phyloP scores from a whole-genome alignment of 129 eudicot genomes.

The Deinandra increscens region DNA sequence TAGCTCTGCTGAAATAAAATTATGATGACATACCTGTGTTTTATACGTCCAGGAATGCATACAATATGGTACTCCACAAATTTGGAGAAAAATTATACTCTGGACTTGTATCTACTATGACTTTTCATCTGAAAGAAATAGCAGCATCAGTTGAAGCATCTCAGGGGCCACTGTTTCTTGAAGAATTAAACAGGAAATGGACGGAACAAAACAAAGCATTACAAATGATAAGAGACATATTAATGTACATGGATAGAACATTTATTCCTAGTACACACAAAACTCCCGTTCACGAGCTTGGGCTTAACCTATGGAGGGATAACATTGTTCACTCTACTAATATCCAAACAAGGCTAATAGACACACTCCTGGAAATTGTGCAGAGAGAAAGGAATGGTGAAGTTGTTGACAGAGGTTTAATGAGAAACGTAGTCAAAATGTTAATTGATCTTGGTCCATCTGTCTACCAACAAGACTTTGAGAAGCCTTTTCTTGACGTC shows the following conservation, averaged over 20 bases:
- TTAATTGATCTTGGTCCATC: constrained; percentile 54
- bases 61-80: constrained; percentile 72
- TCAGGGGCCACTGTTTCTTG: constrained; percentile 55
- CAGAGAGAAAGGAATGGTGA: constrained; percentile 57
- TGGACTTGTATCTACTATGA: constrained; percentile 64
- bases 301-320: constrained; percentile 66
- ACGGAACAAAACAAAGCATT: constrained; percentile 64
- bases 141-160: constrained; percentile 51
- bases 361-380: constrained; percentile 54
- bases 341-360: constrained; percentile 51
- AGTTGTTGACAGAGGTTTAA: constrained; percentile 53
- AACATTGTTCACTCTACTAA: constrained; percentile 42
- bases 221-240: constrained; percentile 68
- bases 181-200: constrained; percentile 67
- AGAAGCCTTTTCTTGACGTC: constrained; percentile 57
- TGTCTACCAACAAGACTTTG: constrained; percentile 65
- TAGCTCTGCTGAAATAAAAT: background rate
- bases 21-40: background rate
- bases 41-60: constrained; percentile 49
- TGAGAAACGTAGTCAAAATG: constrained; percentile 72
- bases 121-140: constrained; percentile 52
- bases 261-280: constrained; percentile 64
- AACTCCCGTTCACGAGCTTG: constrained; percentile 67
- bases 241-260: constrained; percentile 78
- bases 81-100: constrained; percentile 61